Percentiles rank a stretch among this genome's conserved stretches.
Conservation (phyloP, 805 yeast species). For the Blastobotrys americana region DNA sequence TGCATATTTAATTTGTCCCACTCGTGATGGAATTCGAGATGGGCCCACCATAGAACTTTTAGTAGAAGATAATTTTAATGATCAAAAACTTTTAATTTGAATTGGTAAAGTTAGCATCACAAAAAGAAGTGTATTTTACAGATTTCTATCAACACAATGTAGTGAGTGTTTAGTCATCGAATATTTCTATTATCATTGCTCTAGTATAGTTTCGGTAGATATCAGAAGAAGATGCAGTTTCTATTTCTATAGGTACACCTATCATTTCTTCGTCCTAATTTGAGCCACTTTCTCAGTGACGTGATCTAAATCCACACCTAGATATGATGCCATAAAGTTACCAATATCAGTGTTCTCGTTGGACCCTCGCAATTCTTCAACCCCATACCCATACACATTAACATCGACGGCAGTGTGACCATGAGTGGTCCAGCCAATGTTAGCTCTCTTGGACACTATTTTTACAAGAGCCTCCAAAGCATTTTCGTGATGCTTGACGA, state of each 20-base stretch:
- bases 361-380: conserved; percentile 60
- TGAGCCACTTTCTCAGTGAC: conserved; percentile 26
- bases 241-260: too few relatives aligned
- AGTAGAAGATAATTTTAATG: not conserved
- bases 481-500: conserved; percentile 33
- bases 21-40: not conserved
- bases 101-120: too few relatives aligned
- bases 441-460: conserved; percentile 73
- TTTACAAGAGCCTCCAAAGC: conserved; percentile 50
- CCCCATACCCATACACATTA: conserved; percentile 76
- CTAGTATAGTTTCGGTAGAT: too few relatives aligned
- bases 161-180: too few relatives aligned
- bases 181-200: too few relatives aligned
- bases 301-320: conserved; percentile 28
- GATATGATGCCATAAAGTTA: conserved; percentile 52
- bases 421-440: conserved; percentile 94
- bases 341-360: conserved; percentile 88
- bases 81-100: not conserved
- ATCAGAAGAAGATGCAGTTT: too few relatives aligned
- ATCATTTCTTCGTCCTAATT: conserved; percentile 6
- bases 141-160: too few relatives aligned
- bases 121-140: too few relatives aligned
- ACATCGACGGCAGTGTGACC: conserved; percentile 91
- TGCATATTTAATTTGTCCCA: not conserved
- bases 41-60: not conserved